Evolutionary conservation across 768 basidiomycete species (phyloP), one percentile per base, ranked within the genome.

Genomic region (Psilocybe subaeruginosa): DNA sequence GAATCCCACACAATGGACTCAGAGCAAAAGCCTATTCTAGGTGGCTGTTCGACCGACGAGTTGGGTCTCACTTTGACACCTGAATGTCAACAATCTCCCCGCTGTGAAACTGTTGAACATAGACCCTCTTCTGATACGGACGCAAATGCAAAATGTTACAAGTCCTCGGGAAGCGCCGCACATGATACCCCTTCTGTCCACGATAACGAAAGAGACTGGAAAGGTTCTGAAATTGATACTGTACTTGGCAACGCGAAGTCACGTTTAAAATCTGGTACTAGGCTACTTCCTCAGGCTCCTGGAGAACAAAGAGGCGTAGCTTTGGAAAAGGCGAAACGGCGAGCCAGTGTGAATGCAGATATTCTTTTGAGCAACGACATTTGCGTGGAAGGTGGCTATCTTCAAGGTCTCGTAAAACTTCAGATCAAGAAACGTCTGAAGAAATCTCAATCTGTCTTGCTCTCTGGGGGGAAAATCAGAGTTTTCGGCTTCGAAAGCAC

Each of bases 401-500:
- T 97, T 47, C 82, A 82, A 48, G 95, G 95, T 2, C 75, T 80
- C 43, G 77, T 95, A 74, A 84, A 88, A 52, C 75, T 96, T 43
- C 80, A 79, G 33, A 81, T 97, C 17, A 79, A 81, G 54, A 79
- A 83, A 50, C 81, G 82, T 29, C 68, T 78, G 30, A 84, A 79
- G 70, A 86, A 85, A 64, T 84, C 85, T 58, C 71, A 81, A 1
- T 77, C 84, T n/a, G 70, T 93, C 3, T 76, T 86, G 65, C 73
- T 97, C 12, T 87, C 87, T 41, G 86, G 82, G 39, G 92, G 87
- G 3, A 96, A 94, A 77, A 73, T 96, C 33, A 80, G 93, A 60
- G 80, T 95, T 19, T 82, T 96, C 55, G 94, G 95, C 3, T 95
- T 94, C 70, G 95, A 97, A 76, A 87, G 85, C 46, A 80, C 86